phyloP scores from a whole-genome alignment of 2,329 filamentous ascomycete species.

The Aphanoascus verrucosus region DNA sequence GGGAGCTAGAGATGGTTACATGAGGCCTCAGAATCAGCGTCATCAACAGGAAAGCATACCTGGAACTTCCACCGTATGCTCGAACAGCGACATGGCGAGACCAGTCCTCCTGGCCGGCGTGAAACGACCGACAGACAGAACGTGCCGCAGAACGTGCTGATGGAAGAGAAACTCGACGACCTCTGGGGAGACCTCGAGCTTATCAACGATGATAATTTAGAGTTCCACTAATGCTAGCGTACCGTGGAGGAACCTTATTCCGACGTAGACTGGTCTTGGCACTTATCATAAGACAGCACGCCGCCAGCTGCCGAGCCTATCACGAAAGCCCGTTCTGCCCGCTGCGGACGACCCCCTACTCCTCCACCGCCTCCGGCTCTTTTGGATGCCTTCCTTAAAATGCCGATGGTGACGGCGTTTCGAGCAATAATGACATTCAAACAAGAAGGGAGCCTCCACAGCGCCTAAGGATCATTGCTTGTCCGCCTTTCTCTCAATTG shows the following conservation, averaged over 20 bases:
- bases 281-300: not conserved
- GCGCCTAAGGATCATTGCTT: no score
- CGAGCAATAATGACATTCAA: no score
- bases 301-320: not conserved
- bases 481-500: not conserved
- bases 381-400: no score
- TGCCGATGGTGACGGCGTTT: no score
- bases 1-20: not conserved
- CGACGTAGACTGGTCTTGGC: not conserved
- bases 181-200: not conserved
- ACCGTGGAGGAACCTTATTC: no score
- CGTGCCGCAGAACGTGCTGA: not conserved
- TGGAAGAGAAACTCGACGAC: not conserved
- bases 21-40: not conserved
- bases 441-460: no score
- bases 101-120: not conserved
- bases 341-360: no score
- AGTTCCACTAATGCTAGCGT: not conserved
- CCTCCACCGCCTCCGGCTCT: no score
- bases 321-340: no score
- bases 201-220: not conserved
- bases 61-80: not conserved
- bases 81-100: not conserved
- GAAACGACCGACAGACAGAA: not conserved
- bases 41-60: not conserved